A percentile compares a stretch with the other conserved stretches of the same genome.
Conservation (phyloP, 768 basidiomycete species). For the Psilocybe sp. region DNA sequence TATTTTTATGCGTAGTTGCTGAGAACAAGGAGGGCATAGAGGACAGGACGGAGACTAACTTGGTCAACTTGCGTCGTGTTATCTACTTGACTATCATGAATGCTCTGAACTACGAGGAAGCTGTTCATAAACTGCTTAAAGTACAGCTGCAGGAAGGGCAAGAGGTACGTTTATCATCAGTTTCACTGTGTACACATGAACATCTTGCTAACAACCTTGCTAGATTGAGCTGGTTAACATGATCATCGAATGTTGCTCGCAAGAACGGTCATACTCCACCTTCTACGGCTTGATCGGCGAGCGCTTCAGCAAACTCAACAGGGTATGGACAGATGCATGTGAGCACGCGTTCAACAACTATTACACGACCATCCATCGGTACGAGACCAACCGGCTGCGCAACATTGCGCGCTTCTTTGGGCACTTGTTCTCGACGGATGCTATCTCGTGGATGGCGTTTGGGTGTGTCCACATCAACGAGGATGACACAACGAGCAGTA, state of each 20-base stretch:
- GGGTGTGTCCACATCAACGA: constrained; percentile 91
- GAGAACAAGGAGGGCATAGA: constrained; percentile 88
- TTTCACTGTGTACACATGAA: neutral
- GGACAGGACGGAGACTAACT: constrained; percentile 91
- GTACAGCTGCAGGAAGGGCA: constrained; percentile 89
- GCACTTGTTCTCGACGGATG: constrained; percentile 82
- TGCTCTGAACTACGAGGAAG: constrained; percentile 96
- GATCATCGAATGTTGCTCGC: constrained; percentile 99
- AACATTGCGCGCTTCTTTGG: constrained; percentile 98
- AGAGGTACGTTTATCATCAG: constrained; percentile 58
- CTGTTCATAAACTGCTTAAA: constrained; percentile 95
- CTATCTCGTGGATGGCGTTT: constrained; percentile 86
- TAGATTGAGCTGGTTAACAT: constrained; percentile 96
- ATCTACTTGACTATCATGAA: constrained; percentile 99
- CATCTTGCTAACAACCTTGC: neutral
- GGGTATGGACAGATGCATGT: constrained; percentile 88
- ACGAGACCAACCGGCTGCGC: constrained; percentile 96
- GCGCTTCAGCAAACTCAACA: constrained; percentile 94
- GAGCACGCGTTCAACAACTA: constrained; percentile 87
- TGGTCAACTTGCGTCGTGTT: constrained; percentile 89
- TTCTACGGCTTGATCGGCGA: constrained; percentile 97
- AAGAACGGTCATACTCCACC: constrained; percentile 96
- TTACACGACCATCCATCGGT: constrained; percentile 95
- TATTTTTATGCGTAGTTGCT: constrained; percentile 39
- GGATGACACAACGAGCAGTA: constrained; percentile 94